Percentiles rank a stretch among this genome's conserved stretches.
Evolutionary conservation across 2,329 filamentous ascomycete species (phyloP).

Genomic region (Coniosporium tulheliwenetii): DNA sequence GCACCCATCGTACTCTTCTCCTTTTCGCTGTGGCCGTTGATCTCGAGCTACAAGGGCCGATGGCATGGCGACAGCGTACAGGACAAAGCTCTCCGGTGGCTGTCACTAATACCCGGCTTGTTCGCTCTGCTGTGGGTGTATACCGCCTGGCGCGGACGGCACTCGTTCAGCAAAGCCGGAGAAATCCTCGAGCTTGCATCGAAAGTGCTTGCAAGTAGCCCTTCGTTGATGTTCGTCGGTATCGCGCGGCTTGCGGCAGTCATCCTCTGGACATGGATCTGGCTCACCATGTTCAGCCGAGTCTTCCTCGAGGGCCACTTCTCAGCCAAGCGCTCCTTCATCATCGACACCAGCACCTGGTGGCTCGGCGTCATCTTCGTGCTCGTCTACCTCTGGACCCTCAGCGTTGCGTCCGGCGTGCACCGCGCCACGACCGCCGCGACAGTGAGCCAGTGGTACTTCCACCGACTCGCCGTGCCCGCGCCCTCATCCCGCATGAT

Average conservation of each 20-base stretch:
- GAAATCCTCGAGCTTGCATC: slow-evolving; percentile 86
- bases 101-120: slow-evolving; percentile 59
- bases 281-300: slow-evolving; percentile 91
- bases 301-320: slow-evolving; percentile 90
- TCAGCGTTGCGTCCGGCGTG: slow-evolving; percentile 73
- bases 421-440: slow-evolving; percentile 86
- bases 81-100: slow-evolving; percentile 78
- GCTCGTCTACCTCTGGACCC: slow-evolving; percentile 87
- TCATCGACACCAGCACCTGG: slow-evolving; percentile 82
- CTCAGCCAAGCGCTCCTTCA: slow-evolving; percentile 40
- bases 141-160: slow-evolving; percentile 64
- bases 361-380: slow-evolving; percentile 90
- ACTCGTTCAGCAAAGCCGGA: slow-evolving; percentile 67
- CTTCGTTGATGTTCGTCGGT: slow-evolving; percentile 69
- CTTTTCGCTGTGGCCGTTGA: slow-evolving; percentile 81
- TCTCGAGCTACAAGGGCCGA: slow-evolving; percentile 71
- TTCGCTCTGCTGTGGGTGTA: slow-evolving; percentile 69
- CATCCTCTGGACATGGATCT: slow-evolving; percentile 85
- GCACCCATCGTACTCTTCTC: slow-evolving; percentile 77
- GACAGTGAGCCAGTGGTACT: slow-evolving; percentile 98
- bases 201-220: slow-evolving; percentile 71
- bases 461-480: slow-evolving; percentile 74
- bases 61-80: slow-evolving; percentile 67
- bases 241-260: slow-evolving; percentile 60
- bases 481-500: slow-evolving; percentile 65